A percentile compares a stretch with the other conserved stretches of the same genome.
These are phyloP conservation scores for Karstenula rhodostoma DNA, from an alignment of 2,329 filamentous ascomycete genomes.

Conservation along the genomic window DNA sequence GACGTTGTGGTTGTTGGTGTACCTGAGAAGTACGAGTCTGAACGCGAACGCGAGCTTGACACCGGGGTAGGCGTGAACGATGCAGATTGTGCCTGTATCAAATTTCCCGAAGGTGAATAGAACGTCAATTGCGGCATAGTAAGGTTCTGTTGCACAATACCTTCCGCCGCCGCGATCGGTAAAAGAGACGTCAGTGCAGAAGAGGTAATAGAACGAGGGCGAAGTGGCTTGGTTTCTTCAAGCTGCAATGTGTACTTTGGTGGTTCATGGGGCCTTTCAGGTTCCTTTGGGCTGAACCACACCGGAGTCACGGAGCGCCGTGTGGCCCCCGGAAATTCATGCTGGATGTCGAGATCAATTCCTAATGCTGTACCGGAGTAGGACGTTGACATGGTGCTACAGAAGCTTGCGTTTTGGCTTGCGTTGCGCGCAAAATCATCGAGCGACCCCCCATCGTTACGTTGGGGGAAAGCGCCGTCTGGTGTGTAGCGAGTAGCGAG, in stretches of 20 bases:
- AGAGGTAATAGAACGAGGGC: constrained; percentile 38
- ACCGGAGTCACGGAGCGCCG: constrained; percentile 28
- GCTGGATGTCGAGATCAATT: constrained; percentile 45
- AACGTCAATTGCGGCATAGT: constrained; percentile 41
- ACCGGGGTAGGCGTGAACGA: constrained; percentile 17
- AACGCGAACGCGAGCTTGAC: constrained; percentile 11
- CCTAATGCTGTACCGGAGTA: constrained; percentile 47
- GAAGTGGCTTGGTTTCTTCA: constrained; percentile 6
- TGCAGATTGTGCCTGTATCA: constrained; percentile 38
- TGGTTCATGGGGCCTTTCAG: background rate
- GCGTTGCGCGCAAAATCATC: constrained; percentile 24
- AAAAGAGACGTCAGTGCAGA: constrained; percentile 47
- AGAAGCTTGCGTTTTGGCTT: constrained; percentile 42
- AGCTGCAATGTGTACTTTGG: constrained; percentile 8
- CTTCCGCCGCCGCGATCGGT: constrained; percentile 48
- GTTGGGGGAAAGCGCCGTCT: constrained; percentile 32
- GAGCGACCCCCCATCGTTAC: constrained; percentile 29
- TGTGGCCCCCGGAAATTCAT: constrained; percentile 23
- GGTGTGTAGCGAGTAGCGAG: constrained; percentile 30
- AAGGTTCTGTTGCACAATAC: constrained; percentile 41
- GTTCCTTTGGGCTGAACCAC: constrained; percentile 33
- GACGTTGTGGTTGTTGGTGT: constrained; percentile 20
- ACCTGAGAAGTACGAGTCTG: constrained; percentile 16
- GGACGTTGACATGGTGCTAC: constrained; percentile 44
- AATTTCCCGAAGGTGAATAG: constrained; percentile 45